These are phyloP conservation scores for Phytophthora colocasiae DNA, from an alignment of 352 stramenopile genomes.

Conservation along the genomic window DNA sequence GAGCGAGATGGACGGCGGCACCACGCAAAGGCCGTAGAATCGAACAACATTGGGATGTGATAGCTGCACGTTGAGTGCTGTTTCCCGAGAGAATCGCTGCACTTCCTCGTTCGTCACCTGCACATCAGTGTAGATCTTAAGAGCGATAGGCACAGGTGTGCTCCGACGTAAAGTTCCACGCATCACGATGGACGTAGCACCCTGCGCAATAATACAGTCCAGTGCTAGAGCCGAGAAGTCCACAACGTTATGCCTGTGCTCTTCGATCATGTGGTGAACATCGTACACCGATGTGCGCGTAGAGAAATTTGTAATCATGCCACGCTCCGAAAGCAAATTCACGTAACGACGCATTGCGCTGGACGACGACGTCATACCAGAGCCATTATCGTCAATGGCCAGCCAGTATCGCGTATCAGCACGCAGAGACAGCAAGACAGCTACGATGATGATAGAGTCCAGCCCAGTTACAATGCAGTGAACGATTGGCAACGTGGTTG, in stretches of 20 bases:
- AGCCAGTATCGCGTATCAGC: slow-evolving; percentile 88
- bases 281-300: slow-evolving; percentile 90
- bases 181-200: slow-evolving; percentile 87
- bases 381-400: slow-evolving; percentile 73
- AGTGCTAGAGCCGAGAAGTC: slow-evolving; percentile 79
- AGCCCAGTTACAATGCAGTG: slow-evolving; percentile 60
- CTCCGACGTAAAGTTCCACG: slow-evolving; percentile 63
- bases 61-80: slow-evolving; percentile 79
- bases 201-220: slow-evolving; percentile 81
- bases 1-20: slow-evolving; percentile 84
- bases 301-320: slow-evolving; percentile 90
- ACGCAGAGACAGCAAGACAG: slow-evolving; percentile 76
- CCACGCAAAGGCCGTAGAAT: slow-evolving; percentile 85
- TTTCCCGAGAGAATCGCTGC: slow-evolving; percentile 81
- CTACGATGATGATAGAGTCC: slow-evolving; percentile 71
- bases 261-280: slow-evolving; percentile 90
- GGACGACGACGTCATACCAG: slow-evolving; percentile 35
- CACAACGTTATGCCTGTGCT: slow-evolving; percentile 83
- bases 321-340: slow-evolving; percentile 76
- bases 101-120: slow-evolving; percentile 88
- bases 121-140: slow-evolving; percentile 89
- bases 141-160: slow-evolving; percentile 59
- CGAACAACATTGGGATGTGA: slow-evolving; percentile 87
- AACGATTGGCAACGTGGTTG: slow-evolving; percentile 43
- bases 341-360: slow-evolving; percentile 81